Base-by-base conservation (phyloP, 805 yeast genomes). In the Millerozyma acaciae region DNA sequence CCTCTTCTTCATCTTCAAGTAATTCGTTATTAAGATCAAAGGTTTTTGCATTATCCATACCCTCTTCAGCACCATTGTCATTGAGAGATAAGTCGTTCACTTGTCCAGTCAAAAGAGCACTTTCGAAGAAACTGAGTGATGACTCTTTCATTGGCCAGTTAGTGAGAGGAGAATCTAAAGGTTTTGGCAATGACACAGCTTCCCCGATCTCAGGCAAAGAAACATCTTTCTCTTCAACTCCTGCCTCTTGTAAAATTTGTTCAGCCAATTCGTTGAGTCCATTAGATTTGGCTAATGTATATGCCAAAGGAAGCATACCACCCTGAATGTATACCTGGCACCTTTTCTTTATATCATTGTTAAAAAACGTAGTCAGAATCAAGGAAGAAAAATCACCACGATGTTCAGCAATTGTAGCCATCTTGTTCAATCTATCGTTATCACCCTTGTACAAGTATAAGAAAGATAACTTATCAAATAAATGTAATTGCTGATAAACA, bases 391-490 rank as follows among this genome's bases (percentile, higher is more conserved):
- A 59, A 55, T 90, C 95, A 36, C 84, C 84, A 52, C 96, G 83
- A 45, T 79, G 82, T 54, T 84, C 95, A 29, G 97, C 93, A 64
- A 90, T 88, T 39, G 75, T 68, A 43, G 86, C 80, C 96, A 93
- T 89, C 61, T 84, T 87, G 31, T 74, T 61, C 52, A 93, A 67
- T 53, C 90, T 82, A 27, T 73, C 73, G 17, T 57, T 50, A 51
- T 90, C 89, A 61, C 97, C 98, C 38, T 89, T 82, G 40, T 78
- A 68, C 47, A 90, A 67, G 55, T 93, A 93, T 39, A 88, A 68
- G 70, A 93, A 89, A 4, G 97, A 85, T 41, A 94, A 70, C 63
- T 85, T 85, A 55, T 90, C 97, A 43, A 93, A 83, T 37, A 78
- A 73, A 45, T 83, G 85, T 55, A 84, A 80, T 50, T 85, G 86